Conservation (phyloP, 2,329 filamentous ascomycete species). For the Arthrobotrys conoides region DNA sequence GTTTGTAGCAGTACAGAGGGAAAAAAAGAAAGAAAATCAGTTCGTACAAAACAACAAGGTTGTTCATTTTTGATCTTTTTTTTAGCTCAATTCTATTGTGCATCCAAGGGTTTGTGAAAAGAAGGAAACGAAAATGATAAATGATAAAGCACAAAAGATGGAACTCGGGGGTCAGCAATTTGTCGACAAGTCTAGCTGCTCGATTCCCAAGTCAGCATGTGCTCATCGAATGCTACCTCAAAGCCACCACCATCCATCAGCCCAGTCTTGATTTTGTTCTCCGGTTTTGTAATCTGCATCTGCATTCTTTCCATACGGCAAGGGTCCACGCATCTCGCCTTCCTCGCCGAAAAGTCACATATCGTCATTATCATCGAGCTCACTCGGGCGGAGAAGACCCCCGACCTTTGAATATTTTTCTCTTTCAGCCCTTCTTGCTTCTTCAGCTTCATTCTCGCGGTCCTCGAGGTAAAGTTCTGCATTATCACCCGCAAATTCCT, state of each 20-base stretch:
- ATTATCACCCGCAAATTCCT: slow-evolving; percentile 97
- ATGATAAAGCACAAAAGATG: slow-evolving; percentile 23
- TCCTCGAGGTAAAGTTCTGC: slow-evolving; percentile 93
- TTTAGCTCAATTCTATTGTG: slow-evolving; percentile 49
- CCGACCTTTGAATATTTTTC: slow-evolving; percentile 95
- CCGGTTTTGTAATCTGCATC: slow-evolving; percentile 30
- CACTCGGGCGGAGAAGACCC: slow-evolving; percentile 95
- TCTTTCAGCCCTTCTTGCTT: slow-evolving; percentile 88
- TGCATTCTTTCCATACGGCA: slow-evolving; percentile 43
- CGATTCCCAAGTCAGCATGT: slow-evolving; percentile 61
- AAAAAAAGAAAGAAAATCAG: slow-evolving; percentile 2
- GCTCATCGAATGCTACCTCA: slow-evolving; percentile 60
- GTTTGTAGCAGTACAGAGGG: slow-evolving; percentile 14
- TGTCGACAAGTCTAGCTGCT: slow-evolving; percentile 61
- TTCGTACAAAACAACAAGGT: slow-evolving; percentile 17
- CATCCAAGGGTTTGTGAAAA: slow-evolving; percentile 42
- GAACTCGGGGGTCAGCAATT: slow-evolving; percentile 51
- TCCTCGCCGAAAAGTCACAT: slow-evolving; percentile 65
- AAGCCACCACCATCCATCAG: slow-evolving; percentile 57
- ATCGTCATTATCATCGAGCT: slow-evolving; percentile 88
- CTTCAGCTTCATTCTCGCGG: slow-evolving; percentile 89
- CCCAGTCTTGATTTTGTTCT: slow-evolving; percentile 41
- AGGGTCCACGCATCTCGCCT: slow-evolving; percentile 41
- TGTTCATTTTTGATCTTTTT: slow-evolving; percentile 35
- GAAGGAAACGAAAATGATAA: slow-evolving; percentile 37